Percentiles rank a stretch among this genome's conserved stretches.
Conservation (phyloP, 352 stramenopile genomes). For the Aphanomyces astaci region DNA sequence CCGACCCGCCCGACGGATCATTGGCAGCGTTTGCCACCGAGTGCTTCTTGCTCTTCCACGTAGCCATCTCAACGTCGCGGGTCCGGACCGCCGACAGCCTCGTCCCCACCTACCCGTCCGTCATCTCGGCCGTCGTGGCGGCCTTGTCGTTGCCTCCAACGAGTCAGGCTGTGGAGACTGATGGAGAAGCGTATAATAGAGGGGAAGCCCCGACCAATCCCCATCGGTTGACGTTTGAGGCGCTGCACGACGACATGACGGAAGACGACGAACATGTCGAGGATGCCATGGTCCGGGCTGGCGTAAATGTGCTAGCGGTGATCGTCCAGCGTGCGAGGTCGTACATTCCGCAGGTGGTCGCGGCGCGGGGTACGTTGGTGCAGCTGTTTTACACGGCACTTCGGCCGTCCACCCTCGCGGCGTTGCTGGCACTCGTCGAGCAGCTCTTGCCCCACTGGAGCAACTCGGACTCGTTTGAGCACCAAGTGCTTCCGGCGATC, state of each 20-base stretch:
- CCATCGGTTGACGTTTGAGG: conserved; percentile 4
- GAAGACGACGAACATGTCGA: conserved; percentile 48
- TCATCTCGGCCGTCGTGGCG: conserved; percentile 44
- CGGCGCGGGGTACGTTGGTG: conserved; percentile 65
- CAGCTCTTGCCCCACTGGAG: conserved; percentile 47
- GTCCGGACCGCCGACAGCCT: conserved; percentile 57
- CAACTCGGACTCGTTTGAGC: conserved; percentile 49
- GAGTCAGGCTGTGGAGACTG: no score
- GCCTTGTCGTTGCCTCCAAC: no score
- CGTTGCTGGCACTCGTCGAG: conserved; percentile 56
- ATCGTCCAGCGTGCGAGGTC: conserved; percentile 66
- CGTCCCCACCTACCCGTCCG: conserved; percentile 39
- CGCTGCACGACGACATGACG: conserved; percentile 26
- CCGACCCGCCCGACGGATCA: conserved; percentile 38
- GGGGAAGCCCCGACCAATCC: no score
- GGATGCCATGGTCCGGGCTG: conserved; percentile 60
- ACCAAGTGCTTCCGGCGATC: conserved; percentile 55
- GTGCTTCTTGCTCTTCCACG: conserved; percentile 67
- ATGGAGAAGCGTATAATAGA: no score
- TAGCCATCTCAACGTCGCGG: conserved; percentile 56
- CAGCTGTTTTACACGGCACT: conserved; percentile 66
- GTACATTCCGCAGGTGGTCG: conserved; percentile 47
- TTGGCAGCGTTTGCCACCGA: conserved; percentile 45
- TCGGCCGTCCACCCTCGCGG: conserved; percentile 59
- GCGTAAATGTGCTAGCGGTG: conserved; percentile 57